phyloP scores from a whole-genome alignment of 768 basidiomycete species.

The Tubosaeta brunneosetosa region DNA sequence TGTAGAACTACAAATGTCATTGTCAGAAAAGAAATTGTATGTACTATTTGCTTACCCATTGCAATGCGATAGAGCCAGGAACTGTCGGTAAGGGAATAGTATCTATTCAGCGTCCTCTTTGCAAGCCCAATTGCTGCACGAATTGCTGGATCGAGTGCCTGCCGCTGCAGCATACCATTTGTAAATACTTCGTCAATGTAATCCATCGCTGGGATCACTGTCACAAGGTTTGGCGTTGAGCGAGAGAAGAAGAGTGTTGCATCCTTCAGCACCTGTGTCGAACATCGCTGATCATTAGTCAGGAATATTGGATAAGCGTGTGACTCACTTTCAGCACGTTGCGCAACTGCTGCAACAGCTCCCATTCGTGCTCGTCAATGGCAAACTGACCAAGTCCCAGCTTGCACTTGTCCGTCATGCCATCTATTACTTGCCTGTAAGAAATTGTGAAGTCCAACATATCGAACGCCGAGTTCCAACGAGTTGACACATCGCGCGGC shows the following conservation, averaged over 20 bases:
- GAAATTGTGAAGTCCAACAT: constrained; percentile 17
- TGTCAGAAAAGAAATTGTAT: too few relatives aligned
- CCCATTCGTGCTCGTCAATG: constrained; percentile 31
- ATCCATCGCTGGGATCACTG: not conserved
- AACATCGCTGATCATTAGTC: not conserved
- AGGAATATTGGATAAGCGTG: not conserved
- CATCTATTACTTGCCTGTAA: constrained; percentile 8
- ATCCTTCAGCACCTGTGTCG: not conserved
- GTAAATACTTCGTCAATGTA: not conserved
- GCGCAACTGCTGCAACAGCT: constrained; percentile 26
- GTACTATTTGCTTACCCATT: not conserved
- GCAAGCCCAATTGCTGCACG: not conserved
- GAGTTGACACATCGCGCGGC: constrained; percentile 13
- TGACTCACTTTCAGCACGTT: constrained; percentile 1
- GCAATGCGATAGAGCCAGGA: not conserved
- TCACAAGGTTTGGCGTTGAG: not conserved
- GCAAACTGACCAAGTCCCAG: constrained; percentile 22
- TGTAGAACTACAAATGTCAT: not conserved
- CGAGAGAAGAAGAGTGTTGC: not conserved
- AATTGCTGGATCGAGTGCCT: not conserved
- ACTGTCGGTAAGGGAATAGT: not conserved
- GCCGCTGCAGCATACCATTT: not conserved
- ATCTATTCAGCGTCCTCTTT: not conserved
- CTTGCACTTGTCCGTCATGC: constrained; percentile 10
- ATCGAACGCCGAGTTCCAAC: constrained; percentile 20